Percentiles rank a stretch among this genome's conserved stretches.
phyloP scores from a whole-genome alignment of 768 basidiomycete genomes.

The Podaxis pistillaris region DNA sequence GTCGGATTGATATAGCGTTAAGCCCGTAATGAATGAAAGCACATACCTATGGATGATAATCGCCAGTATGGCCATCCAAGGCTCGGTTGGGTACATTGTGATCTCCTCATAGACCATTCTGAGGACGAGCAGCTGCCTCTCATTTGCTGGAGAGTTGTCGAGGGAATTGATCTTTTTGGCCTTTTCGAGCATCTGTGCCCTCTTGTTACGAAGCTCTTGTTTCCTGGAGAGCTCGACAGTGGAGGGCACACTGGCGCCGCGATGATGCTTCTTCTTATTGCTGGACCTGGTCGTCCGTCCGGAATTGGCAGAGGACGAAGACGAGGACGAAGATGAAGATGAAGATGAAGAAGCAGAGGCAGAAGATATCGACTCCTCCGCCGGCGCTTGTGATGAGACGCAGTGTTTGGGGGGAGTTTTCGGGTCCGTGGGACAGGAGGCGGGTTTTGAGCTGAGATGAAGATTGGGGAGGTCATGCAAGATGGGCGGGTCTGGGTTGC shows the following conservation, averaged over 20 bases:
- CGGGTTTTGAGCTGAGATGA: constrained; percentile 25
- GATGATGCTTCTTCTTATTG: constrained; percentile 19
- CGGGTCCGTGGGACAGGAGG: constrained; percentile 17
- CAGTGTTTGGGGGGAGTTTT: constrained; percentile 19
- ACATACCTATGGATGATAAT: constrained; percentile 54
- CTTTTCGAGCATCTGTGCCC: constrained; percentile 33
- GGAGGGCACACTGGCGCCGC: constrained; percentile 23
- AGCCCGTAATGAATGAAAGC: constrained; percentile 1
- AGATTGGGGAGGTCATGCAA: constrained; percentile 25
- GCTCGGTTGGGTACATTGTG: constrained; percentile 61
- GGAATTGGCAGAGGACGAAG: constrained; percentile 23
- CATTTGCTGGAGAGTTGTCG: constrained; percentile 57
- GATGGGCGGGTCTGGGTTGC: constrained; percentile 15
- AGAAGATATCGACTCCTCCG: constrained; percentile 7
- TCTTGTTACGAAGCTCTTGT: constrained; percentile 29
- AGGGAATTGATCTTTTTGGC: constrained; percentile 41
- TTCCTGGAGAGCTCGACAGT: constrained; percentile 24
- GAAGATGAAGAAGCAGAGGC: constrained; percentile 30
- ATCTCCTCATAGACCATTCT: constrained; percentile 66
- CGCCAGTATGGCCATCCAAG: constrained; percentile 59
- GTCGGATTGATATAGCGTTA: neutral
- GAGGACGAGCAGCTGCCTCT: constrained; percentile 55
- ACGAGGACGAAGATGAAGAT: constrained; percentile 15
- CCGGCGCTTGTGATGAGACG: neutral
- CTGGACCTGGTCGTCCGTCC: constrained; percentile 23